phyloP scores from a whole-genome alignment of 1,139 yeast species.

The Saccharomycopsis crataegensis region DNA sequence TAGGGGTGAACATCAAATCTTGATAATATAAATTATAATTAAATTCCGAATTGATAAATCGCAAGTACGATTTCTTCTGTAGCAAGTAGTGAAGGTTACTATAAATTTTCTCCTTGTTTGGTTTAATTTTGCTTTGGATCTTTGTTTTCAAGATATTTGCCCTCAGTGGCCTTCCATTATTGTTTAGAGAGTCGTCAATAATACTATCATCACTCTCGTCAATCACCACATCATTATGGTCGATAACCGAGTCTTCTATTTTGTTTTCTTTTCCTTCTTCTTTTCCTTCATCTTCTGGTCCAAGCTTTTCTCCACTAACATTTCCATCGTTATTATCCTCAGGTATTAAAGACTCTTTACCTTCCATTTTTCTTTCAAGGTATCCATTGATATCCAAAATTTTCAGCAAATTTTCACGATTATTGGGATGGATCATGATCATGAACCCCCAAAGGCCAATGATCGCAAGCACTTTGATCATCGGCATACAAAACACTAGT shows the following conservation, averaged over 20 bases:
- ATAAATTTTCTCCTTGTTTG: constrained; percentile 10
- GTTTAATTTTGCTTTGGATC: constrained; percentile 1
- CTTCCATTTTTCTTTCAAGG: background rate
- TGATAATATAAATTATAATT: constrained; percentile 4
- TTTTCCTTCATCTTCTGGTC: background rate
- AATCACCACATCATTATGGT: background rate
- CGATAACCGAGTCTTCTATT: background rate
- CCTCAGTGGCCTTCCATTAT: background rate
- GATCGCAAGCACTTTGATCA: constrained; percentile 35
- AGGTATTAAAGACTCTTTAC: background rate
- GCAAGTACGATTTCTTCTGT: constrained; percentile 7
- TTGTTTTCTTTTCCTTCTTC: background rate
- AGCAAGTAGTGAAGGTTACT: constrained; percentile 3
- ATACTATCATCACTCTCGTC: background rate
- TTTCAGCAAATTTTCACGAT: constrained; percentile 39
- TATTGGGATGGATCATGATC: constrained; percentile 47
- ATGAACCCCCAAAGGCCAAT: constrained; percentile 44
- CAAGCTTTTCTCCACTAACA: background rate
- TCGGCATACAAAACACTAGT: constrained; percentile 27
- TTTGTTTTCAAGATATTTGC: constrained; percentile 1
- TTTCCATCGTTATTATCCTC: background rate
- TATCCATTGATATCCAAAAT: constrained; percentile 7
- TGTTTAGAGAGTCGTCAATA: background rate
- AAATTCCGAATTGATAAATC: constrained; percentile 15
- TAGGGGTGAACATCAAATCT: background rate